These are phyloP conservation scores for Populus trichocarpa DNA, from an alignment of 441 rosid genomes.

Conservation along the genomic window DNA sequence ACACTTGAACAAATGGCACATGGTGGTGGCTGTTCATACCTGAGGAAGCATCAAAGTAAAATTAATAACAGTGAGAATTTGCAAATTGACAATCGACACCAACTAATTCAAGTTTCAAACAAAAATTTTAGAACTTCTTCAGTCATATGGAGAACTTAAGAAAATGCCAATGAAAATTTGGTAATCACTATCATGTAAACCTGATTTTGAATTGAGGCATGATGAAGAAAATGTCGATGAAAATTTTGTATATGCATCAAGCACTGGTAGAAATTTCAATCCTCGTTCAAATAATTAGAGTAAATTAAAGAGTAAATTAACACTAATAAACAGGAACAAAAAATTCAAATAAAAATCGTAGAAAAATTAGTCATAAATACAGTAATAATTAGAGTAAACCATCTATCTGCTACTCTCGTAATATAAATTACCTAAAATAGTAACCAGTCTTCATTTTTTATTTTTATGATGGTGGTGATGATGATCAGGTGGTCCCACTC, in stretches of 20 bases:
- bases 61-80: neutral
- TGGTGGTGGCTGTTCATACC: conserved; percentile 23
- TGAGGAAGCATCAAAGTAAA: conserved; percentile 15
- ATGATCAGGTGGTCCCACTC: conserved; percentile 14
- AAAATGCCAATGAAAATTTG: too few relatives aligned
- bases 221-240: neutral
- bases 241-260: neutral
- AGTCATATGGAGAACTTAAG: neutral
- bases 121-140: neutral
- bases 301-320: neutral
- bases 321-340: conserved; percentile 16
- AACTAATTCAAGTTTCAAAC: neutral
- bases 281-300: too few relatives aligned
- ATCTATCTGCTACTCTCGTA: neutral
- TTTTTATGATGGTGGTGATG: too few relatives aligned
- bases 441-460: neutral
- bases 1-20: conserved; percentile 10
- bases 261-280: too few relatives aligned
- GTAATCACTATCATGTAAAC: neutral
- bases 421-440: neutral
- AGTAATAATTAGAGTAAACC: neutral
- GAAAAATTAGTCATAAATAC: neutral
- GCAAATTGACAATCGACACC: neutral
- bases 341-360: neutral
- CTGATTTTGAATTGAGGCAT: neutral